phyloP scores from a whole-genome alignment of 2,329 filamentous ascomycete genomes.

The Claviceps sp. region DNA sequence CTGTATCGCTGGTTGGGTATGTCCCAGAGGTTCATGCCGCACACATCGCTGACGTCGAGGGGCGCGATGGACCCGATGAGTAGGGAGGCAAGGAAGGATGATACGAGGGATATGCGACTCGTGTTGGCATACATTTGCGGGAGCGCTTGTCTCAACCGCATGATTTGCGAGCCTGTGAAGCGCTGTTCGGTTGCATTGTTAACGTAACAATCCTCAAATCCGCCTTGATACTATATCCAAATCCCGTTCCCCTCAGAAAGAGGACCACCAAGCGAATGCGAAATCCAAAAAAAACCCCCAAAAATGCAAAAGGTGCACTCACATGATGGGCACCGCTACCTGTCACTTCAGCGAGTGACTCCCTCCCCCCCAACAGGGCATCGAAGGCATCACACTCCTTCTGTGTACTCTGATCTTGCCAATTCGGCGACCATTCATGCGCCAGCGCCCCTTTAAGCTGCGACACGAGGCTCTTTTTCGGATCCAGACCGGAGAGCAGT shows the following conservation, averaged over 20 bases:
- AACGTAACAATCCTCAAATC: not conserved
- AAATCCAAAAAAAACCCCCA: too few species aligned
- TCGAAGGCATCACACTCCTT: conserved; percentile 85
- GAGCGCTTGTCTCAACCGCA: conserved; percentile 69
- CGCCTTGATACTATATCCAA: too few species aligned
- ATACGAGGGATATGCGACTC: conserved; percentile 79
- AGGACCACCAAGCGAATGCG: not conserved
- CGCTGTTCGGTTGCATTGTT: conserved; percentile 36
- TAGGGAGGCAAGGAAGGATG: conserved; percentile 84
- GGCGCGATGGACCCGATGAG: conserved; percentile 78
- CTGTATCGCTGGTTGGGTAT: conserved; percentile 63
- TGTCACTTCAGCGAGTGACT: conserved; percentile 62
- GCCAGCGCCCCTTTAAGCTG: conserved; percentile 66
- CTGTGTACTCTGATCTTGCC: conserved; percentile 96
- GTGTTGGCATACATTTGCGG: conserved; percentile 73
- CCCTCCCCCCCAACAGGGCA: conserved; percentile 48
- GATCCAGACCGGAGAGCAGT: conserved; percentile 47
- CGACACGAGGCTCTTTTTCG: conserved; percentile 49
- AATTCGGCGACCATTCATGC: conserved; percentile 83
- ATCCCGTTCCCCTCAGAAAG: too few species aligned
- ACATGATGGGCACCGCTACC: conserved; percentile 93
- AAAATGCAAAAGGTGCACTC: conserved; percentile 20
- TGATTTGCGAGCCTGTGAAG: conserved; percentile 95
- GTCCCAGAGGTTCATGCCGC: conserved; percentile 95
- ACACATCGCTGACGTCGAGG: conserved; percentile 87